Percentiles rank a stretch among this genome's conserved stretches.
Evolutionary conservation across 2,329 filamentous ascomycete species (phyloP).

Genomic region (Cladosporium sp.): DNA sequence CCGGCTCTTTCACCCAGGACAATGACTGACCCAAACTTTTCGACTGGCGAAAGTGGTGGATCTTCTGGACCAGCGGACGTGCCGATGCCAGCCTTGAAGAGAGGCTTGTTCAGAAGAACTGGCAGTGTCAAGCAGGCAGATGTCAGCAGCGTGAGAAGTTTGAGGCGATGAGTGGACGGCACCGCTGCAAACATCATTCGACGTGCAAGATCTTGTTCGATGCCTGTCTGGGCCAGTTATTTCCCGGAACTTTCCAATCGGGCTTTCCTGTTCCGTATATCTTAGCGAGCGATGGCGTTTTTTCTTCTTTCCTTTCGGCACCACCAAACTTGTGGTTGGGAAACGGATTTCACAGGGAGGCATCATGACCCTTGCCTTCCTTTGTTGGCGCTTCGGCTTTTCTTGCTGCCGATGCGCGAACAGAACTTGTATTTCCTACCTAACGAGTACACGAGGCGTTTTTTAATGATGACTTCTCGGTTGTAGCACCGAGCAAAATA

Average conservation of each 20-base stretch:
- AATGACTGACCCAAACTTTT: neutral
- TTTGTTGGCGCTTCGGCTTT: neutral
- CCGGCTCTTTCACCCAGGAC: neutral
- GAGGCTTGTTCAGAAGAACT: slow-evolving; percentile 7
- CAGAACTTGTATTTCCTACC: neutral
- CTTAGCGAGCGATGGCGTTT: neutral
- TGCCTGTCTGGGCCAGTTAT: neutral
- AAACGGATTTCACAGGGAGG: neutral
- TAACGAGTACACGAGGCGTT: neutral
- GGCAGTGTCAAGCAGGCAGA: slow-evolving; percentile 5
- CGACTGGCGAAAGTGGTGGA: neutral
- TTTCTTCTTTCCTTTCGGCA: neutral
- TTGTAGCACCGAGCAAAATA: neutral
- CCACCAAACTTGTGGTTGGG: neutral
- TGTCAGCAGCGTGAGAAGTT: slow-evolving; percentile 1
- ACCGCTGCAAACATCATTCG: neutral
- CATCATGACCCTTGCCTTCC: slow-evolving; percentile 2
- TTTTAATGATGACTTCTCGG: neutral
- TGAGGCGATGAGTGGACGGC: neutral
- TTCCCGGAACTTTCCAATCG: neutral
- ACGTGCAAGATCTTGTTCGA: neutral
- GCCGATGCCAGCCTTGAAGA: neutral
- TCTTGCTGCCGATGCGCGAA: neutral
- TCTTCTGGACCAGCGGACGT: neutral
- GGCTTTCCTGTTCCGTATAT: slow-evolving; percentile 1